Base-by-base conservation (phyloP, 306 rosid genomes). In the Sesbania bispinosa region DNA sequence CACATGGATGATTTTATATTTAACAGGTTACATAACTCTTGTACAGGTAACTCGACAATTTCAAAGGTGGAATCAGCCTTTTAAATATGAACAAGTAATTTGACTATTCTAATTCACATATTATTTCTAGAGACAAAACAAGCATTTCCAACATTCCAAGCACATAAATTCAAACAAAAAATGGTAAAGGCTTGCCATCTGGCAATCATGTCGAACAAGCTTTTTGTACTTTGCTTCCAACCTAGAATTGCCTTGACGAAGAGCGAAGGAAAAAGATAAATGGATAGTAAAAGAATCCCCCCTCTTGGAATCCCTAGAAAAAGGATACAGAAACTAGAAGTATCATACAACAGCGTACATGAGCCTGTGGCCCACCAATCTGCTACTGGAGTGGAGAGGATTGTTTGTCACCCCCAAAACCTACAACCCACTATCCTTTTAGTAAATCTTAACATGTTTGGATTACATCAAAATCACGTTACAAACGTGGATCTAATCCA, bases 131-230 rank as follows among this genome's bases (percentile, higher is more conserved):
- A 45, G 67, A 67, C 35, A 47, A n/a, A 21, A 4, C 10, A 47
- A 57, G 35, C 39, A 63, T 62, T 53, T 32, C 42, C 15, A 62
- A 53, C 55, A 69, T 42, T 55, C 52, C 45, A 69, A 16, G 29
- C 74, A 15, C 48, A 66, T 5, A 57, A 61, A 69, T 67, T 57
- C 62, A 65, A 66, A 76, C 5, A 35, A 57, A 11, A 63, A 23
- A 7, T 38, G 38, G 62, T 69, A 55, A 42, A 43, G 39, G 73
- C 23, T 15, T 30, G 33, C 26, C n/a, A 30, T 3, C 24, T 24
- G n/a, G n/a, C 9, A 38, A 63, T 52, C 58, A 75, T 14, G 72
- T 18, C 42, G 72, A 55, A 54, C 48, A 10, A 66, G 43, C 16
- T 13, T 65, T 30, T 21, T 10, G 52, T 23, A 66, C 67, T 9